Base-by-base conservation (phyloP, 352 stramenopile genomes). In the Globisporangium okanoganense region DNA sequence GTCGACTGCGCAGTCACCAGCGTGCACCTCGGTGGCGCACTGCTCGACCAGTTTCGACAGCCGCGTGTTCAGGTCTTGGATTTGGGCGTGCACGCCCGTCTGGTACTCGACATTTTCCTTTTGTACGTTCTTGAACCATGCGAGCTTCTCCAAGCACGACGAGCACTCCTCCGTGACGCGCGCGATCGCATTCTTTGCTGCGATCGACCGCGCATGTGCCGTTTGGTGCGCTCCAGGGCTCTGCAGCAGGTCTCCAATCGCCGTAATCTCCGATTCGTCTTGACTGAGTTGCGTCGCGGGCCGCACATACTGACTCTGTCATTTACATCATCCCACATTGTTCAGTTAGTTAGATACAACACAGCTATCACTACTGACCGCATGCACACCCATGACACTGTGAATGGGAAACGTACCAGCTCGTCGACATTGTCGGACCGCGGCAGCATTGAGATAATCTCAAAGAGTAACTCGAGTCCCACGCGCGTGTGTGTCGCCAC, bases 121-220 rank as follows among this genome's bases (percentile, higher is more conserved):
- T 3, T 58, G 47, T 0, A 64, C 67, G 5, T 65, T 9, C 5
- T 47, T 24, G 20, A 82, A 73, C 58, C 76, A 79, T 29, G 65
- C 49, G 8, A 90, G 52, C 1, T 65, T 64, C 44, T 69, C 64
- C 50, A 88, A 68, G 27, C 78, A 81, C 5, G 64, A 56, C 10
- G 64, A 62, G 22, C 78, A 85, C 7, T 71, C 71, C 13, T 58
- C 54, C 25, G 73, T 80, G 20, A 90, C 51, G 36, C 64, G 62
- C 33, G 71, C 61, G 45, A 91, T 87, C 3, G 72, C 65, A 12
- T 66, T 67, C 51, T 78, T 66, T 0, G 76, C 72, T 20, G 75
- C 73, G 14, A 70, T 67, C 1, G 79, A 75, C 8, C 76, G 65
- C 58, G 53, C 62, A 40, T 61, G 70, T 0, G 75, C 66, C 56